Evolutionary conservation across 768 basidiomycete species (phyloP).

Genomic region (Kwoniella sp.): DNA sequence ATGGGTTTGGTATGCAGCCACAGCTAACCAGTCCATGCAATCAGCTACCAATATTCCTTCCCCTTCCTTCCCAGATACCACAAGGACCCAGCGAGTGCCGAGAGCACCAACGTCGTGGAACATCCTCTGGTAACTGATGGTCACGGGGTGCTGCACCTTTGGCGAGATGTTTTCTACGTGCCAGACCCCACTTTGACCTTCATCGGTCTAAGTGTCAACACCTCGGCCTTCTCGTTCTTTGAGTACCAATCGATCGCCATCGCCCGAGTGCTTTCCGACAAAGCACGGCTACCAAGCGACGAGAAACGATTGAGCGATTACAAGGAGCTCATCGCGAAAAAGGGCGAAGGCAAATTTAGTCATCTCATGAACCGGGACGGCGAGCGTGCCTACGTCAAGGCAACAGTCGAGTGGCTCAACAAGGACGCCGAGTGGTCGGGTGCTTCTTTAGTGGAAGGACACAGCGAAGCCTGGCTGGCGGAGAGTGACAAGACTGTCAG

Average conservation of each 20-base stretch:
- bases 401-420: slow-evolving; percentile 40
- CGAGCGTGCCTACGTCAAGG: slow-evolving; percentile 29
- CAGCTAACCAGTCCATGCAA: too few species aligned
- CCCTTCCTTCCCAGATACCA: slow-evolving; percentile 59
- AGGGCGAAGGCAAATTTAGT: slow-evolving; percentile 33
- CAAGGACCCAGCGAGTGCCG: slow-evolving; percentile 10
- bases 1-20: too few species aligned
- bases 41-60: slow-evolving; percentile 53
- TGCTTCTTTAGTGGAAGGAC: slow-evolving; percentile 20
- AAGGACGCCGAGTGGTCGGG: slow-evolving; percentile 33
- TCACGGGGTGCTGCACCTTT: slow-evolving; percentile 57
- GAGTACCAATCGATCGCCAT: slow-evolving; percentile 44
- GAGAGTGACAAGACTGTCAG: slow-evolving; percentile 15
- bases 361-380: slow-evolving; percentile 33
- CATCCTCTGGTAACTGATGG: slow-evolving; percentile 58
- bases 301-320: slow-evolving; percentile 17
- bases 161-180: slow-evolving; percentile 59
- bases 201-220: slow-evolving; percentile 40
- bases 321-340: slow-evolving; percentile 17
- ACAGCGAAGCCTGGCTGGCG: slow-evolving; percentile 20
- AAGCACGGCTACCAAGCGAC: slow-evolving; percentile 24
- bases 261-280: slow-evolving; percentile 33
- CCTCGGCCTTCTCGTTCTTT: slow-evolving; percentile 40
- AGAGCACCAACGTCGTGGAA: not conserved
- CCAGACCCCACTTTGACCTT: slow-evolving; percentile 60